phyloP scores from a whole-genome alignment of 2,329 filamentous ascomycete species.

The Alternaria conjuncta region DNA sequence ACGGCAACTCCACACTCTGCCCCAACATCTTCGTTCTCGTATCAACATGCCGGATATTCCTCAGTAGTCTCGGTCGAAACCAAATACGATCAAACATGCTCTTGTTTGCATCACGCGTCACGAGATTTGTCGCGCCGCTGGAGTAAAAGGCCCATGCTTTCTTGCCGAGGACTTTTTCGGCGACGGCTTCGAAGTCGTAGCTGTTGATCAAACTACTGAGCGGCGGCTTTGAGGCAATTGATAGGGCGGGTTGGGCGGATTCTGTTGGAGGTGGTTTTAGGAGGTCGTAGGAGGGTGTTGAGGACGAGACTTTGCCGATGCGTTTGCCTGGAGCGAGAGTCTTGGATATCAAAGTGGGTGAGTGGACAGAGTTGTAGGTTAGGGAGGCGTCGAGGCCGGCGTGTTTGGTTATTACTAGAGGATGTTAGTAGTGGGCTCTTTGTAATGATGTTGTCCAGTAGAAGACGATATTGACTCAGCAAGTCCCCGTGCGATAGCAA shows the following conservation, averaged over 20 bases:
- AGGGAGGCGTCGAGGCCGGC: constrained; percentile 30
- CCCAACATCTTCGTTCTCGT: constrained; percentile 30
- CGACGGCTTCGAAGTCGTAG: constrained; percentile 54
- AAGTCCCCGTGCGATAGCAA: too few species aligned
- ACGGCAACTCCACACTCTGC: constrained; percentile 22
- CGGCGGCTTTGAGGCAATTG: constrained; percentile 40
- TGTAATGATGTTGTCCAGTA: too few species aligned
- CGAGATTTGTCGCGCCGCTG: constrained; percentile 59
- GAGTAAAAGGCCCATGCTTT: constrained; percentile 57
- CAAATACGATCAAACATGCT: constrained; percentile 54
- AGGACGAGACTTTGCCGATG: neutral
- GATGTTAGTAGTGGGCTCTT: neutral
- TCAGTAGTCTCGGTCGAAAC: constrained; percentile 56
- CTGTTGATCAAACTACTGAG: constrained; percentile 49
- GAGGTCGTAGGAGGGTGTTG: neutral
- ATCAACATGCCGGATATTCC: constrained; percentile 41
- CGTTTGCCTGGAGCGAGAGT: constrained; percentile 44
- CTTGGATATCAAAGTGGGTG: constrained; percentile 46
- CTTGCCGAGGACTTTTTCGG: constrained; percentile 42
- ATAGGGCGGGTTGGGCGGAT: neutral
- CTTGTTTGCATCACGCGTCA: constrained; percentile 54
- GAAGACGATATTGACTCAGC: too few species aligned
- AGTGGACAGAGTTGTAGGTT: constrained; percentile 60
- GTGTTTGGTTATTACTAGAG: constrained; percentile 24
- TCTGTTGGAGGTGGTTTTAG: neutral